Evolutionary conservation across 176 grass and related monocot genomes (phyloP), one percentile per base, ranked within the genome.

Genomic region (Musa troglodytarum): DNA sequence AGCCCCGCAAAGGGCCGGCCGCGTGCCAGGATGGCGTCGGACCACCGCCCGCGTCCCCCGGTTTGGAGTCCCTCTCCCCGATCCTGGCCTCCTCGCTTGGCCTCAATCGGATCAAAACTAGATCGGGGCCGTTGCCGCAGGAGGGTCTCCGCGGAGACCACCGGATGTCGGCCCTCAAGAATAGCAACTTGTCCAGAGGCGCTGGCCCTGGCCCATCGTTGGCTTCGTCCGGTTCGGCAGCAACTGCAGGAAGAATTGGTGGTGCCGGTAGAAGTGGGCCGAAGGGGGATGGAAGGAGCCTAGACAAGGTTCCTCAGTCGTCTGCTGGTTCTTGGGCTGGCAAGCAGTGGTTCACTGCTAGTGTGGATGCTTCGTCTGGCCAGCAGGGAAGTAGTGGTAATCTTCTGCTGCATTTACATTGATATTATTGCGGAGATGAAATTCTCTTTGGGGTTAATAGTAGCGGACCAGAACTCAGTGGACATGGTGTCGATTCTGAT

Each of bases 61-160:
- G 34, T 43, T 43, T 5, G 34, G 34, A 43, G 3, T 6, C 82
- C 54, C 55, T 99, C 22, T 95, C 91, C 16, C 96, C 96, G 68
- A 95, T 99, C 85, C 83, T 99, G n/a, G 96, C 96, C 17, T 99
- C 96, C 76, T 99, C 96, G 3, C 96, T 99, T 12, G 96, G 96
- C 12, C 85, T 99, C 52, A 99, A 99, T 79, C 87, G 87, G 91
- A 99, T 99, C 86, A 99, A 99, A 91, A 99, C 96, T 83, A 99
- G 96, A 95, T 99, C 96, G 74, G 91, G 96, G 15, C 96, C 96
- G 71, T 86, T 99, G 81, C 96, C 91, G 69, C 96, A 92, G 88
- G 96, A 99, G 79, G 90, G 88, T 55, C 84, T 86, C 61, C 85
- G 84, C 0, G 76, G 72, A 67, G 85, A 87, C 4, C 86, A 85